Evolutionary conservation across 2,329 filamentous ascomycete genomes (phyloP), one percentile per base, ranked within the genome.

Genomic region (Cercospora citrullina): DNA sequence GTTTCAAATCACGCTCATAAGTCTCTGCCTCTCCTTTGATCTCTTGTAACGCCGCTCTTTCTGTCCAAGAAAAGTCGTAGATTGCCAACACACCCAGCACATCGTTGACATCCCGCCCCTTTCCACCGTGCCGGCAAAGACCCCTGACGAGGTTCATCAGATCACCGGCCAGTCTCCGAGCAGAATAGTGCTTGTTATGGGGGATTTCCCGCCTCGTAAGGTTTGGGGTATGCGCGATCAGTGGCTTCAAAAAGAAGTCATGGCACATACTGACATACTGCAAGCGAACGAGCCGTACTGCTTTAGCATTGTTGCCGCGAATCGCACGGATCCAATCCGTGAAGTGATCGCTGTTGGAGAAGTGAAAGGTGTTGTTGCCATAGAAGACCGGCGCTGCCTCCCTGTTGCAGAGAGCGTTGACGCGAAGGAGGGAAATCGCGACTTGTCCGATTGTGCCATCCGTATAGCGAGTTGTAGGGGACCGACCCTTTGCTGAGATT

Each of bases 201-300:
- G 55, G 55, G 6, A 59, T 36, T 28, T 36, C 30, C 55, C 36
- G n/a, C 30, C 31, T 23, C 28, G 18, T 10, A 30, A 59, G 16
- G 5, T 9, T 10, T 9, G 28, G 4, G 14, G 33, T 31, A 4
- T 21, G 28, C 18, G 16, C 31, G 7, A 8, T 9, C 28, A 23
- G 14, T 36, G 55, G 30, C 31, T 36, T 36, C 28, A 59, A 36
- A 28, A 59, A 12, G 30, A 36, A 59, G 21, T 31, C 16, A 23
- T 59, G 55, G 12, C 55, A 59, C 55, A 59, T 33, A n/a, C 55
- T 59, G 55, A 59, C 31, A 36, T 59, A 59, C 18, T 36, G 55
- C n/a, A 59, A 16, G 28, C 55, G 28, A 10, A 59, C 16, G 9
- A 18, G 12, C 16, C 28, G 28, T 10, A 59, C 55, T 31, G 28